Base-by-base conservation (phyloP, 768 basidiomycete genomes). In the Termitomyces sp. region DNA sequence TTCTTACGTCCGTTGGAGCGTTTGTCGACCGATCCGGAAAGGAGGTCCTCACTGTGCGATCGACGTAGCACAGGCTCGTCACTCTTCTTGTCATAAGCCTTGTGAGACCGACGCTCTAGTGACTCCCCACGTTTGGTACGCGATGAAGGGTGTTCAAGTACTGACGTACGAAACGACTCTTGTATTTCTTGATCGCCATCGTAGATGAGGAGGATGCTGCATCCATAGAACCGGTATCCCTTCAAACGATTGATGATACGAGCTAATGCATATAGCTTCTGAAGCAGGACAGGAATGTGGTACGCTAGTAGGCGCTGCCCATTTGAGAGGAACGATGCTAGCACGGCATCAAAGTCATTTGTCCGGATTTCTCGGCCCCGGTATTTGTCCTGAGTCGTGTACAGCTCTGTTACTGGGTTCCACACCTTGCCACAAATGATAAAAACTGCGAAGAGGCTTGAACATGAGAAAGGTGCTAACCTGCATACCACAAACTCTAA, bases 171-270 rank as follows among this genome's bases (percentile, higher is more conserved):
- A 66, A 88, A 86, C 18, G 77, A 79, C 62, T 91, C 88, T 70
- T 98, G 97, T 1, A 84, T 81, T 61, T 94, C 92, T 41, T 76
- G 79, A 67, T 98, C 95, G 39, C 97, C 97, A 66, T 99, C 97
- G 69, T 99, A 99, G 66, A 98, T 96, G 66, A 98, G 82, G 50
- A 99, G 84, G 43, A 99, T 82, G 60, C 91, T 94, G 72, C 96
- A 98, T 13, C 97, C 97, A 67, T 99, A 99, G 72, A 99, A 98
- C 46, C 97, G 85, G 73, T 91, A 99, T n/a, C 97, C 94, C 63
- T 88, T 90, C 56, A 99, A 75, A 7, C 89, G 83, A 66, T 86
- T 79, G 63, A 98, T 80, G 72, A 98, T 97, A 45, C 86, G 83
- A 23, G 96, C 95, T 45, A 99, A 83, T n/a, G 86, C 86, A 66